Percentiles rank a stretch among this genome's conserved stretches.
These are phyloP conservation scores for Pyrenophora seminiperda DNA, from an alignment of 2,329 filamentous ascomycete genomes.

Conservation along the genomic window DNA sequence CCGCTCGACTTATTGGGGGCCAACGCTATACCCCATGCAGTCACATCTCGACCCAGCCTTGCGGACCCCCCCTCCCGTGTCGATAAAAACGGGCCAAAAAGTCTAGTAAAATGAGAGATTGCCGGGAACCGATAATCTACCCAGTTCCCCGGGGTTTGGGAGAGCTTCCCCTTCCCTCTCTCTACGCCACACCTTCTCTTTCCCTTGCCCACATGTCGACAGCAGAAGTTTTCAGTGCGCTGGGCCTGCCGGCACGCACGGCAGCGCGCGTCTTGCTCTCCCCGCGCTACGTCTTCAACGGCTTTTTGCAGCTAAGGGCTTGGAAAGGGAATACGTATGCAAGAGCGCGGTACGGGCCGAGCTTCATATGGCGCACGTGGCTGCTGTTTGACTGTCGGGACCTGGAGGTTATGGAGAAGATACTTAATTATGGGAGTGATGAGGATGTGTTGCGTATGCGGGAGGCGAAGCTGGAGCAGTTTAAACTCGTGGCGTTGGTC, in stretches of 20 bases:
- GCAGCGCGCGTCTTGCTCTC: constrained; percentile 8
- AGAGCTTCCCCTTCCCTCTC: background rate
- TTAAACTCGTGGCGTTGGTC: constrained; percentile 24
- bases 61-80: background rate
- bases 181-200: background rate
- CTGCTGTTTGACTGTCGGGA: constrained; percentile 27
- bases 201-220: background rate
- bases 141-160: background rate
- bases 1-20: background rate
- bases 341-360: constrained; percentile 17
- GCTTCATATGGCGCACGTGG: constrained; percentile 22
- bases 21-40: constrained; percentile 3
- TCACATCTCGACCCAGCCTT: too few species aligned
- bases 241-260: constrained; percentile 10
- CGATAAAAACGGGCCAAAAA: too few species aligned
- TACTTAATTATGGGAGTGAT: constrained; percentile 25
- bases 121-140: background rate
- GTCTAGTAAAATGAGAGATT: too few species aligned
- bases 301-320: constrained; percentile 6
- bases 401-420: constrained; percentile 21
- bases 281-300: constrained; percentile 11
- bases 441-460: constrained; percentile 15
- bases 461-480: constrained; percentile 22
- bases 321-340: constrained; percentile 19
- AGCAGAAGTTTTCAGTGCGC: constrained; percentile 13